Evolutionary conservation across 2,329 filamentous ascomycete genomes (phyloP).

Genomic region (Stagonosporopsis tanaceti): DNA sequence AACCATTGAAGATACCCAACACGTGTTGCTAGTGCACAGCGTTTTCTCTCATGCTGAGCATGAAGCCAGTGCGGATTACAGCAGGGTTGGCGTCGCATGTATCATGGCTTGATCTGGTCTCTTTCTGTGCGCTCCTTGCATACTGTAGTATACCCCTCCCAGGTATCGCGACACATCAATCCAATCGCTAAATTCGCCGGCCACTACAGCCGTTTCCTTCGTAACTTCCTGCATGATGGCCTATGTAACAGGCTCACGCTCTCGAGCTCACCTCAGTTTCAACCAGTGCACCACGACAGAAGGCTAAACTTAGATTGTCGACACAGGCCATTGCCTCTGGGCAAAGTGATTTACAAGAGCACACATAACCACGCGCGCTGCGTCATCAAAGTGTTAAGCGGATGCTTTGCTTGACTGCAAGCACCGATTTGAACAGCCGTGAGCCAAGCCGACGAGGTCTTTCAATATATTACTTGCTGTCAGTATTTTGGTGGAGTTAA

Average conservation of each 20-base stretch:
- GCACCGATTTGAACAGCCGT: background rate
- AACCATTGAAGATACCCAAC: slow-evolving; percentile 1
- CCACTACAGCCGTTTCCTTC: background rate
- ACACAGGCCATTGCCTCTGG: background rate
- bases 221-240: background rate
- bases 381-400: no score
- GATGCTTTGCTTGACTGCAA: background rate
- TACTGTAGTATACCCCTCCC: slow-evolving; percentile 14
- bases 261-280: no score
- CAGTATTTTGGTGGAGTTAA: background rate
- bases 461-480: background rate
- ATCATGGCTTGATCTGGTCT: background rate
- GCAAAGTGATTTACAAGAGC: background rate
- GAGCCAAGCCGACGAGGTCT: background rate
- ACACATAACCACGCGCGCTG: background rate
- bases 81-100: background rate
- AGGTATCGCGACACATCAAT: slow-evolving; percentile 1
- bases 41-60: background rate
- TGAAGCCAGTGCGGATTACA: no score
- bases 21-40: slow-evolving; percentile 2
- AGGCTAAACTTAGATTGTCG: background rate
- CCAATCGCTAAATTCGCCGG: background rate
- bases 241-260: background rate
- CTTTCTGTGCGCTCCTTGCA: slow-evolving; percentile 5
- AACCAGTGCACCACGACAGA: background rate